A percentile compares a stretch with the other conserved stretches of the same genome.
Evolutionary conservation across 805 yeast genomes (phyloP).

Genomic region (Sugiyamaella chiloensis): DNA sequence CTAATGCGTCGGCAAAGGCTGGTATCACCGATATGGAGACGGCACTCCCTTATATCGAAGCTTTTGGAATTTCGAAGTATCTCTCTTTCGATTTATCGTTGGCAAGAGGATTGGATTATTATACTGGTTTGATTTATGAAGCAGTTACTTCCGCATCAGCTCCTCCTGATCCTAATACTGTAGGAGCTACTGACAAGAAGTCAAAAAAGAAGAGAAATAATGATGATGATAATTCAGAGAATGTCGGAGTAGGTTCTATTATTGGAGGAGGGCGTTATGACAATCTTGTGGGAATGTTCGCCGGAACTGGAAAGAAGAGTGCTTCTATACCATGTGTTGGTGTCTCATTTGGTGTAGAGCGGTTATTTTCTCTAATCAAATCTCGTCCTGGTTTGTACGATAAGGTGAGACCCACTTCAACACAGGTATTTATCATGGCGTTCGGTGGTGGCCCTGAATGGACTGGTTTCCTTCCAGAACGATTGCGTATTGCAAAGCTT

Average conservation of each 20-base stretch:
- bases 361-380: constrained; percentile 85
- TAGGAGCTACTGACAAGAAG: constrained; percentile 22
- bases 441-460: constrained; percentile 98
- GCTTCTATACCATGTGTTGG: constrained; percentile 94
- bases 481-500: constrained; percentile 79
- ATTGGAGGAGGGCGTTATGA: constrained; percentile 99
- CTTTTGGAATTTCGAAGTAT: constrained; percentile 58
- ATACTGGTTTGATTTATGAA: constrained; percentile 95
- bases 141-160: constrained; percentile 95
- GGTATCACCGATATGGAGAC: constrained; percentile 80
- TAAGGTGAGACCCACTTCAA: constrained; percentile 73
- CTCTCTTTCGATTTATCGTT: constrained; percentile 88
- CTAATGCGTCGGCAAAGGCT: constrained; percentile 68
- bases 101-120: constrained; percentile 97
- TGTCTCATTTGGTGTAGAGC: constrained; percentile 93
- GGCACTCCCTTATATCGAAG: constrained; percentile 74
- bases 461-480: constrained; percentile 87
- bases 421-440: constrained; percentile 95
- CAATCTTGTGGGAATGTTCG: constrained; percentile 93
- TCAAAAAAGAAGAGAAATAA: constrained; percentile 37
- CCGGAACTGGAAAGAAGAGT: constrained; percentile 70
- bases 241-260: constrained; percentile 97
- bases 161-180: constrained; percentile 57
- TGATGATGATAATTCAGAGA: constrained; percentile 91
- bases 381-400: constrained; percentile 64